Base-by-base conservation (phyloP, 805 yeast species). In the Nematodospora valgi region DNA sequence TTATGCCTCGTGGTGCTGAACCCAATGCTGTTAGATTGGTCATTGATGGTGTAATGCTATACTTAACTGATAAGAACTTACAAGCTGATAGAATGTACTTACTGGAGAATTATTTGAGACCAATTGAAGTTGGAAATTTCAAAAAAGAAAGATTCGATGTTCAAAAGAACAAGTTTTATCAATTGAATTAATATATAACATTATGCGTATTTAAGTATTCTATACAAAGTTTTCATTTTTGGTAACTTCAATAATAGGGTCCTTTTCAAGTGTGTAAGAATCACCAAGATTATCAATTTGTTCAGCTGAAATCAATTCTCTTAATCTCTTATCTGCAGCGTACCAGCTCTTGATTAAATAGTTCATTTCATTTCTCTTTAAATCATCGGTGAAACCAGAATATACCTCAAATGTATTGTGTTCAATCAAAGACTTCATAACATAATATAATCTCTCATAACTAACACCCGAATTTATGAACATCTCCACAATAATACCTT, bases 1-100 rank as follows among this genome's bases (percentile, higher is more conserved):
- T 86, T 18, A 63, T 85, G 49, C 88, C 91, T 2, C 63, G 79
- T 23, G 91, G 88, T 2, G 75, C 81, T 5, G 86, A 81, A 38
- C 41, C 59, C 2, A 62, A 70, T 22, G 86, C 84, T 7, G 67
- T 82, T 4, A 51, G 62, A 8, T 59, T 86, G 39, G 71, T 85
- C 10, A 73, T 81, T 14, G 86, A 80, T 47, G 91, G 88, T 0
- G 52, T 85, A 3, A 56, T 69, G 21, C 72, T 76, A 6, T 51
- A 48, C 23, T 47, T 62, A 26, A 47, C 38, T 11, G 41, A 34
- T 15, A 39, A 28, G 24, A 22, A 40, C 30, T 35, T 20, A 9
- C 36, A 38, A 8, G 34, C 48, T 9, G 52, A 44, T 6, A 31
- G 34, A 23, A 27, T 39, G 30, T 36, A 35, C 21, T 39, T 38